Percentiles rank a stretch among this genome's conserved stretches.
Conservation (phyloP, 352 stramenopile genomes). For the Saprolegnia diclina region DNA sequence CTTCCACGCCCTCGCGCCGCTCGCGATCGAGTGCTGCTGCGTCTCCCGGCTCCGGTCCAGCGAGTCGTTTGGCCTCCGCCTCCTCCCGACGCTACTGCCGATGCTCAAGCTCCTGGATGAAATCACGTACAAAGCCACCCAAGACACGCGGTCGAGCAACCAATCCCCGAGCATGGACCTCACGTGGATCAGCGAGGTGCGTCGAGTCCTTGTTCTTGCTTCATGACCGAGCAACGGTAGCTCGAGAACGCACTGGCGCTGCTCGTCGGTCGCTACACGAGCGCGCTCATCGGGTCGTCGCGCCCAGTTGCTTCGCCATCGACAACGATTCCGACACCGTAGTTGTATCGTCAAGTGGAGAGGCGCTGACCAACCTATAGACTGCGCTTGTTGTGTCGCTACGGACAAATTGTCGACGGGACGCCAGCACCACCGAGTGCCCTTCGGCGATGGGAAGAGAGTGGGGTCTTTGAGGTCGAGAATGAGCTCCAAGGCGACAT, state of each 20-base stretch:
- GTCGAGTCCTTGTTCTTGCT: neutral
- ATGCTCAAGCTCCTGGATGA: constrained; percentile 61
- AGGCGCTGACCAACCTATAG: neutral
- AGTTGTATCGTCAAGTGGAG: neutral
- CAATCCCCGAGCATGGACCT: constrained; percentile 30
- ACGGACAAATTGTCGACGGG: neutral
- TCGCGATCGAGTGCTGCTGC: constrained; percentile 42
- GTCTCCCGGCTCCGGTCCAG: constrained; percentile 29
- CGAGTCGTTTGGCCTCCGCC: constrained; percentile 33
- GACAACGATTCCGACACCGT: neutral
- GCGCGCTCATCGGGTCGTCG: neutral
- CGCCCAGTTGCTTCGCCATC: neutral
- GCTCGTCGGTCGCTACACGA: constrained; percentile 28
- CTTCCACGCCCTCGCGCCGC: constrained; percentile 41
- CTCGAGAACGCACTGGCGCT: constrained; percentile 41
- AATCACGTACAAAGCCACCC: constrained; percentile 50
- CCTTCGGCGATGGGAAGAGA: constrained; percentile 40
- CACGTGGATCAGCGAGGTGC: constrained; percentile 43
- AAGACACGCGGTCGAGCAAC: constrained; percentile 29
- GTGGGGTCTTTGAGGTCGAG: constrained; percentile 50
- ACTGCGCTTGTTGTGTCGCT: constrained; percentile 7
- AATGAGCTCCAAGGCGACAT: constrained; percentile 33
- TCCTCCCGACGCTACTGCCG: constrained; percentile 37
- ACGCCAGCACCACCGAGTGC: neutral
- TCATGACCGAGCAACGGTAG: neutral